Conservation (phyloP, 345 rosid genomes). For the Eutrema heterophyllum region DNA sequence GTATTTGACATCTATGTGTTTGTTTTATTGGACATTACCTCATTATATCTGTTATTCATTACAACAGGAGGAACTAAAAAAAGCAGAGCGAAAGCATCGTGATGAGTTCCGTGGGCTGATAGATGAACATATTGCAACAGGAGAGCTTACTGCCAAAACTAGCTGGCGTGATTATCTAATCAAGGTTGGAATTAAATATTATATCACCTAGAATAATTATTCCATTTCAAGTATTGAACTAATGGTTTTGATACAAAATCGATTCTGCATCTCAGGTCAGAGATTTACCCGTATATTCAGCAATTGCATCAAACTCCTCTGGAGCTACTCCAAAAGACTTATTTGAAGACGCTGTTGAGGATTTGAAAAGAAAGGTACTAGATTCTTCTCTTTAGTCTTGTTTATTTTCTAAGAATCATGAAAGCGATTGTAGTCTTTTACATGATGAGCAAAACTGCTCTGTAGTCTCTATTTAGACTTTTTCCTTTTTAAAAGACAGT, state of each 20-base stretch:
- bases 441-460: background rate
- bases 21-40: constrained; percentile 7
- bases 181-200: constrained; percentile 43
- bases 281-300: constrained; percentile 63
- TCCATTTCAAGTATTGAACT: constrained; percentile 8
- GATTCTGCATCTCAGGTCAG: constrained; percentile 50
- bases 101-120: constrained; percentile 87
- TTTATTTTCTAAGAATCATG: background rate
- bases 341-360: constrained; percentile 85
- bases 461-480: background rate
- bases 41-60: constrained; percentile 20
- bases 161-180: constrained; percentile 80
- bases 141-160: constrained; percentile 71
- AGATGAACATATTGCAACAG: constrained; percentile 74
- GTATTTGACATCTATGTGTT: background rate
- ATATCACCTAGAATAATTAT: constrained; percentile 6
- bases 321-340: constrained; percentile 92
- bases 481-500: background rate
- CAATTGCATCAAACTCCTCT: constrained; percentile 70
- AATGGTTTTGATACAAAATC: constrained; percentile 7
- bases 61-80: constrained; percentile 79
- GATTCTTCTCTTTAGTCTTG: background rate
- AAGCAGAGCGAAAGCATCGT: constrained; percentile 90
- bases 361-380: constrained; percentile 70
- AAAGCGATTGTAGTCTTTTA: background rate